Evolutionary conservation across 2,329 filamentous ascomycete species (phyloP).

Genomic region (Huntiella savannae): DNA sequence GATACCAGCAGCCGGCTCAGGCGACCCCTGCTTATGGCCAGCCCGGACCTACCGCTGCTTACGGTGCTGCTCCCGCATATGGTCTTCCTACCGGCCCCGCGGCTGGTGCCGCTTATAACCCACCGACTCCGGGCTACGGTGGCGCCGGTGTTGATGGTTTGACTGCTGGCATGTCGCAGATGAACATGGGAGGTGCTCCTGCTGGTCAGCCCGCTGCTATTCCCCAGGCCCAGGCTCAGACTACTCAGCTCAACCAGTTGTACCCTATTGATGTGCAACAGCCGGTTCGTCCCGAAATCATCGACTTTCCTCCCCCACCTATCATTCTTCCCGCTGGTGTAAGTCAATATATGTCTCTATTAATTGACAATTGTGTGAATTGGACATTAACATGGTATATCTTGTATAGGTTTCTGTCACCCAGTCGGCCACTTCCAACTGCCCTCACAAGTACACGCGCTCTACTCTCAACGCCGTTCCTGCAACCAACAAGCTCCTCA

Average conservation of each 20-base stretch:
- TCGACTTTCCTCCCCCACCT: conserved; percentile 78
- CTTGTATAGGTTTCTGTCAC: conserved; percentile 59
- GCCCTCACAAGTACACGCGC: conserved; percentile 79
- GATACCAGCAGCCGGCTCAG: conserved; percentile 33
- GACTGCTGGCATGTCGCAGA: conserved; percentile 69
- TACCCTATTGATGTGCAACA: conserved; percentile 82
- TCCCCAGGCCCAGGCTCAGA: conserved; percentile 26
- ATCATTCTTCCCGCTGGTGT: conserved; percentile 86
- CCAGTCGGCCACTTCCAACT: conserved; percentile 78
- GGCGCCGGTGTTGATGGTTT: conserved; percentile 46
- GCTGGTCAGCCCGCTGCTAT: conserved; percentile 28
- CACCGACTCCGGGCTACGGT: conserved; percentile 45
- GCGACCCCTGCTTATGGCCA: conserved; percentile 19
- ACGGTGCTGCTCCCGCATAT: conserved; percentile 26
- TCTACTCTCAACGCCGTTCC: conserved; percentile 90
- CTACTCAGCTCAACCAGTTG: conserved; percentile 52
- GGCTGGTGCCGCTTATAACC: conserved; percentile 41
- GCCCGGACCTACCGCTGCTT: conserved; percentile 15
- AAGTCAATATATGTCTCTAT: conserved; percentile 22
- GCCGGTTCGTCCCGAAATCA: conserved; percentile 81
- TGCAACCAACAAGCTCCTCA: conserved; percentile 77
- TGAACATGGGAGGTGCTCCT: conserved; percentile 44
- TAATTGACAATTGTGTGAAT: neutral
- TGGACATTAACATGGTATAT: neutral
- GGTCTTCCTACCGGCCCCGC: conserved; percentile 17